Evolutionary conservation across 2,329 filamentous ascomycete genomes (phyloP), one percentile per base, ranked within the genome.

Genomic region (Trichoderma sp.): DNA sequence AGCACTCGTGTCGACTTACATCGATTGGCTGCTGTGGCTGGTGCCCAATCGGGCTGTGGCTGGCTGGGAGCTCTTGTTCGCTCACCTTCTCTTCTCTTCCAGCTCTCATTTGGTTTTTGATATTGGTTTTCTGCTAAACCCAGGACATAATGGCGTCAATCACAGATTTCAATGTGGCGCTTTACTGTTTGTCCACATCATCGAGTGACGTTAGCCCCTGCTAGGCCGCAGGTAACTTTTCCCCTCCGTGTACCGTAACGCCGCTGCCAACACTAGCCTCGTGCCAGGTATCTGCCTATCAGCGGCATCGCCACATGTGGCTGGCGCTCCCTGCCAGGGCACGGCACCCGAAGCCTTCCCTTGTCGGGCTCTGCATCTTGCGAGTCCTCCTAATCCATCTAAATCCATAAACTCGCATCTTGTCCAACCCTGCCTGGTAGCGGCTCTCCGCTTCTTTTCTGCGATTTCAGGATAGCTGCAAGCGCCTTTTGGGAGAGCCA

Each of bases 301-400:
- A 54, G 52, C 52, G 34, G 59, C 67, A 64, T 68, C 58, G 67
- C 67, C 63, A 68, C 67, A 66, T 66, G 67, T 68, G 67, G 67
- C 67, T 68, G 50, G 48, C 19, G 17, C 56, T 12, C 67, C 64
- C 70, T 69, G 69, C 68, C 71, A 69, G 67, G 70, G 69, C 69
- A 67, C 48, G 65, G 67, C 69, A 34, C 67, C 67, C 69, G 67
- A 63, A 74, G 48, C 59, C 17, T 74, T 71, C 70, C 72, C 70
- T 73, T 64, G 70, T 77, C 72, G 72, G 75, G 76, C 76, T 77
- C 73, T 69, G 76, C 72, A 74, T 73, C 72, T 72, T 73, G 73
- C 70, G 72, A 74, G 71, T 74, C 74, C 75, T 77, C 76, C 73
- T 71, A 71, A 75, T 74, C 72, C 72, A 73, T 72, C 72, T 48